Percentiles rank a stretch among this genome's conserved stretches.
Conservation (phyloP, 2,329 filamentous ascomycete species). For the Stagonosporopsis chrysanthemi region DNA sequence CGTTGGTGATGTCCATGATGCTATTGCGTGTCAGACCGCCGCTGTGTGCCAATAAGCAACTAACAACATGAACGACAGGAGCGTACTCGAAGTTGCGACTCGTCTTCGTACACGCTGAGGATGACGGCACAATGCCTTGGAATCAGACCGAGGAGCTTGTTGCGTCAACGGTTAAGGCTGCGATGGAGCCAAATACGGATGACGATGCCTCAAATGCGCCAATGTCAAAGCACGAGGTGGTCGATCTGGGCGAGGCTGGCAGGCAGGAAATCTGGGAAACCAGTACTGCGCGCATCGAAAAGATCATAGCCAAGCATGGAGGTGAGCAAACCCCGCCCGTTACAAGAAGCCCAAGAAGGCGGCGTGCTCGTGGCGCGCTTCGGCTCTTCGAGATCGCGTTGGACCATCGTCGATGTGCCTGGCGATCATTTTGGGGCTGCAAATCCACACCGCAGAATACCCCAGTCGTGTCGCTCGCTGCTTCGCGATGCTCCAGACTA, state of each 20-base stretch:
- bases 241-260: conserved; percentile 47
- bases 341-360: conserved; percentile 15
- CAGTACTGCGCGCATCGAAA: conserved; percentile 37
- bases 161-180: conserved; percentile 36
- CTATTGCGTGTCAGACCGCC: neutral
- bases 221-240: conserved; percentile 23
- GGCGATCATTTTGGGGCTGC: conserved; percentile 6
- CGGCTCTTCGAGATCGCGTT: conserved; percentile 13
- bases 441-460: neutral
- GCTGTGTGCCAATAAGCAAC: neutral
- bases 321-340: conserved; percentile 35
- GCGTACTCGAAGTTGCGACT: conserved; percentile 30
- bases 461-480: neutral
- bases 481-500: neutral
- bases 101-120: conserved; percentile 45
- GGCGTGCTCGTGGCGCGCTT: conserved; percentile 16
- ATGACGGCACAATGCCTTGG: conserved; percentile 48
- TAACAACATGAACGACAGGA: conserved; percentile 14
- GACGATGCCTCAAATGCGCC: conserved; percentile 20
- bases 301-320: conserved; percentile 48
- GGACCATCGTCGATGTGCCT: conserved; percentile 13
- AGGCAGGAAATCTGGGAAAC: conserved; percentile 41
- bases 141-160: conserved; percentile 45
- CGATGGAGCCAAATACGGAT: conserved; percentile 21
- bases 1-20: neutral